A percentile compares a stretch with the other conserved stretches of the same genome.
phyloP scores from a whole-genome alignment of 805 yeast species.

The Lachancea sp. region DNA sequence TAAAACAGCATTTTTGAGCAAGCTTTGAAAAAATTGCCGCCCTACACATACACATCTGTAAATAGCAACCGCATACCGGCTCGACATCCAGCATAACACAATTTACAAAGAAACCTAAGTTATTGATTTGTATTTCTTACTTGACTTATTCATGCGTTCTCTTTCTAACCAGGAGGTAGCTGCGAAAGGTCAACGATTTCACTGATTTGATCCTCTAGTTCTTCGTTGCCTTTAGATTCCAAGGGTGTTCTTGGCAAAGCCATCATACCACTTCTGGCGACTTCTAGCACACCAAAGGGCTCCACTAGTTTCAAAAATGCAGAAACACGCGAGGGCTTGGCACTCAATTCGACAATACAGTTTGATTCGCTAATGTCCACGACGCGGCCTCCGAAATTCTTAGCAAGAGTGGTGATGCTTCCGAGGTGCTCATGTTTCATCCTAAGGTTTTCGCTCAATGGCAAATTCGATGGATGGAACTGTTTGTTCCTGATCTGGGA shows the following conservation, averaged over 20 bases:
- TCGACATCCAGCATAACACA: not conserved
- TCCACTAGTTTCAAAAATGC: constrained; percentile 82
- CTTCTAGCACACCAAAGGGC: constrained; percentile 94
- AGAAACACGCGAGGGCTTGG: constrained; percentile 85
- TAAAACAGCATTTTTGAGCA: constrained; percentile 41
- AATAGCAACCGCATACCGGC: not conserved
- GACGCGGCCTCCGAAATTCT: constrained; percentile 87
- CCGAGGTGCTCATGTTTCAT: constrained; percentile 86
- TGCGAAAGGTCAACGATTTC: constrained; percentile 81
- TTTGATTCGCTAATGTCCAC: constrained; percentile 90
- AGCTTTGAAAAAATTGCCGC: constrained; percentile 10
- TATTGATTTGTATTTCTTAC: no score
- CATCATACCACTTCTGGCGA: constrained; percentile 98
- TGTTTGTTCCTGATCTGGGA: constrained; percentile 34
- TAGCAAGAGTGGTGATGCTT: constrained; percentile 72
- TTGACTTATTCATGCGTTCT: not conserved
- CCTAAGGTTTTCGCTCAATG: constrained; percentile 88
- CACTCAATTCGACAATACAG: constrained; percentile 88
- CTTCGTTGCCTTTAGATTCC: constrained; percentile 46
- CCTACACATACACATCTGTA: constrained; percentile 6
- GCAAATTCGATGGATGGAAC: constrained; percentile 84
- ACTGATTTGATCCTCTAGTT: constrained; percentile 43
- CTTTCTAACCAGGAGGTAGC: constrained; percentile 84
- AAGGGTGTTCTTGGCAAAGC: constrained; percentile 95
- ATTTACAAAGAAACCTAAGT: no score